Percentiles rank a stretch among this genome's conserved stretches.
Evolutionary conservation across 768 basidiomycete species (phyloP).

Genomic region (Psilocybe cubensis): DNA sequence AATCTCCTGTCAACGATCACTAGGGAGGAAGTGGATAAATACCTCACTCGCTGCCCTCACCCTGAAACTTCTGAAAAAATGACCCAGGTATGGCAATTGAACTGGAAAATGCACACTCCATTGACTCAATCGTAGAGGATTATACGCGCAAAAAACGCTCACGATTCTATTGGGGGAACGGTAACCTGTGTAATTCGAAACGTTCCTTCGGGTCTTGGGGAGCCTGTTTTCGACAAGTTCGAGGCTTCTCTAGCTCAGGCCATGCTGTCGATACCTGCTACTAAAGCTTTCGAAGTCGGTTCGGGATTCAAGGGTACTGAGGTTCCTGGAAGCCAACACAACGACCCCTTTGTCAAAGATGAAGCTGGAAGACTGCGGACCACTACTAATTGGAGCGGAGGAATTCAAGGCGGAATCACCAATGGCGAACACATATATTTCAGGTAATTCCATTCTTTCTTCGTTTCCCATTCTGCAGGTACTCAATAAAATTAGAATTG

Average conservation of each 20-base stretch:
- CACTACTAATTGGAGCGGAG: constrained; percentile 93
- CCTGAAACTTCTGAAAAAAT: constrained; percentile 86
- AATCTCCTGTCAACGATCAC: constrained; percentile 78
- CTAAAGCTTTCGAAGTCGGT: constrained; percentile 97
- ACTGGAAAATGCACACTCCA: not conserved
- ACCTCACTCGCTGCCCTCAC: constrained; percentile 90
- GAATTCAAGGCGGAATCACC: constrained; percentile 96
- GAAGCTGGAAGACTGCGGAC: constrained; percentile 80
- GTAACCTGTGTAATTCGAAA: constrained; percentile 95
- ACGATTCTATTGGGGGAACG: constrained; percentile 98
- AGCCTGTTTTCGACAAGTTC: constrained; percentile 98
- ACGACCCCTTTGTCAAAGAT: constrained; percentile 79
- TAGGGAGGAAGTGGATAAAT: constrained; percentile 86
- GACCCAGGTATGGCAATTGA: constrained; percentile 64
- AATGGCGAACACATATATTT: constrained; percentile 99
- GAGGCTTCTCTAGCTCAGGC: constrained; percentile 95
- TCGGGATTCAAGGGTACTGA: constrained; percentile 96
- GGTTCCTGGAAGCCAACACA: constrained; percentile 91
- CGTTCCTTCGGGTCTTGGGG: constrained; percentile 89
- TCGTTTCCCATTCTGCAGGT: not conserved
- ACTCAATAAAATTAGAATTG: constrained; percentile 57
- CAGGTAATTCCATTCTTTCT: constrained; percentile 54
- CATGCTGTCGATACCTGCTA: constrained; percentile 98
- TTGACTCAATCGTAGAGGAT: constrained; percentile 65
- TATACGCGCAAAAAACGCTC: constrained; percentile 85